phyloP scores from a whole-genome alignment of 768 basidiomycete species.

The Trametes maxima region DNA sequence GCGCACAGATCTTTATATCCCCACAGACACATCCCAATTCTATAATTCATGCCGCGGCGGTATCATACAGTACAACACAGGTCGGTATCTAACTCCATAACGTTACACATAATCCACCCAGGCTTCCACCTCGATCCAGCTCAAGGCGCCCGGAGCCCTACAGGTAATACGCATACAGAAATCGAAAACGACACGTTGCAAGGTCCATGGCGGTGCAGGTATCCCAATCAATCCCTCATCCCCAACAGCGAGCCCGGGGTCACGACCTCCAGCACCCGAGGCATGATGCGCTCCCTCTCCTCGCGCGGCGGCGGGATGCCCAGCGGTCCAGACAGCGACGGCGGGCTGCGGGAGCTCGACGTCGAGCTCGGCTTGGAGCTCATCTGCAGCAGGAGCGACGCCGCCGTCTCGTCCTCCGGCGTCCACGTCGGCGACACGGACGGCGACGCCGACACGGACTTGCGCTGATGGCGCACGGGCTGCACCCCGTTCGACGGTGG shows the following conservation, averaged over 20 bases:
- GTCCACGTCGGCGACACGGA: constrained; percentile 40
- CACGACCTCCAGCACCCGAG: constrained; percentile 22
- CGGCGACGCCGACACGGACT: constrained; percentile 23
- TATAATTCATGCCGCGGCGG: not conserved
- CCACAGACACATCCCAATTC: not conserved
- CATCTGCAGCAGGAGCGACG: constrained; percentile 67
- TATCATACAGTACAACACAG: not conserved
- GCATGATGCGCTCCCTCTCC: not conserved
- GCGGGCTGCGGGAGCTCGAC: constrained; percentile 18
- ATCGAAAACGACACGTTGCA: not conserved
- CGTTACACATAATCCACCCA: constrained; percentile 1
- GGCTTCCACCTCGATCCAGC: not conserved
- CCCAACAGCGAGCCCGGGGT: constrained; percentile 32
- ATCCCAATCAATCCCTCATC: constrained; percentile 18
- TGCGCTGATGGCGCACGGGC: constrained; percentile 24
- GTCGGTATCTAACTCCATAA: not conserved
- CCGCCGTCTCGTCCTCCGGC: constrained; percentile 72
- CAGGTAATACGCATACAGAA: not conserved
- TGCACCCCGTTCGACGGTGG: constrained; percentile 38
- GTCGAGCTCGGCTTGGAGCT: constrained; percentile 49
- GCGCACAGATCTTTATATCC: no score
- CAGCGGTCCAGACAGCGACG: constrained; percentile 6
- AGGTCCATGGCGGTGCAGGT: not conserved
- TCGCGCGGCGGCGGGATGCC: constrained; percentile 1
- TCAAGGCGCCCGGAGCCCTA: not conserved